Evolutionary conservation across 441 rosid species (phyloP), one percentile per base, ranked within the genome.

Genomic region (Erodium texanum): DNA sequence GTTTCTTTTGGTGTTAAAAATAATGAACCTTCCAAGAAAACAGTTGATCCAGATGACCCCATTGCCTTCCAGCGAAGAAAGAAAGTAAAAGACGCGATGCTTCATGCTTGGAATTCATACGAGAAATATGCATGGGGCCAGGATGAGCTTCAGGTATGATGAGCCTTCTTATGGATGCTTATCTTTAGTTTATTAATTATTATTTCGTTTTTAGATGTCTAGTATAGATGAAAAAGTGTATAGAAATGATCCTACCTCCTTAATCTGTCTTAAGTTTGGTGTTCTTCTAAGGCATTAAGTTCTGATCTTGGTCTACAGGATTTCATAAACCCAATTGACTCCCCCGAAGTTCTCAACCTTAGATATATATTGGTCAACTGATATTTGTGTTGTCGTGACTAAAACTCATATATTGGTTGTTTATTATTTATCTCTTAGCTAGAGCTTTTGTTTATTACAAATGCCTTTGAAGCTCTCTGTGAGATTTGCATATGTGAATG

Each of bases 61-160:
- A 54, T 85, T 72, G 88, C 81, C 59, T 75, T 75, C 19, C 79
- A 82, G 67, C 82, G 98, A 75, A 85, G 88, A 85, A 87, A 85
- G 82, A 90, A 87, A 85, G 95, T 95, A 18, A 92, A 89, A 78
- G 97, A 87, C 66, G 98, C 99, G 22, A 95, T 92, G 99, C 54
- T 90, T 73, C 98, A 95, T 77, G 99, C 99, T 20, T 92, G 99
- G 99, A 79, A 78, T 75, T 84, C 93, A 15, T 92, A 95, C 75
- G 98, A 95, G 78, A 90, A 87, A 71, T 92, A 86, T 77, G 98
- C 99, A 2, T 92, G 99, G 98, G 99, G 97, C 64, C 74, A 84
- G 56, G 99, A 95, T 71, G 99, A 92, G 77, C 99, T 95, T 71
- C 93, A 92, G 96, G 98, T 94, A 72, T 68, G 68, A 50, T 59